These are phyloP conservation scores for Strobilomyces dryophilus DNA, from an alignment of 768 basidiomycete species.

Conservation along the genomic window DNA sequence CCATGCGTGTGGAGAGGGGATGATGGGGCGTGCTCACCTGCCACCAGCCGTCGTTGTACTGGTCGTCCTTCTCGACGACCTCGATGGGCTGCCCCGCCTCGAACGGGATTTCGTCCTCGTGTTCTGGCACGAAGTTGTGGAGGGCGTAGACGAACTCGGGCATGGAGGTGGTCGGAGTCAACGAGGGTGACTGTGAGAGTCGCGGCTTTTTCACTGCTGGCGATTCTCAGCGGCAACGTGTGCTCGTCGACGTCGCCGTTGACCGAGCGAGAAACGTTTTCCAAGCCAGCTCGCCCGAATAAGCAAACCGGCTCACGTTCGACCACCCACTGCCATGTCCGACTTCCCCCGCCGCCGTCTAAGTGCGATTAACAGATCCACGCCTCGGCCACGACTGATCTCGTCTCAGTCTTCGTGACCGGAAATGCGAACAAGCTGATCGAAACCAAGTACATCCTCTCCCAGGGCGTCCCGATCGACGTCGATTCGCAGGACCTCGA, in stretches of 20 bases:
- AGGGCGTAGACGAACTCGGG: conserved; percentile 83
- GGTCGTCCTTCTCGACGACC: conserved; percentile 89
- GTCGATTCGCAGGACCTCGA: conserved; percentile 79
- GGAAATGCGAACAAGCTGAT: conserved; percentile 90
- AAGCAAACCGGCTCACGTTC: not conserved
- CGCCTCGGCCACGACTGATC: conserved; percentile 7
- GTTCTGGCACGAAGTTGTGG: conserved; percentile 86
- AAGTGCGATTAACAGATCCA: conserved; percentile 14
- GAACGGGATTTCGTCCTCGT: conserved; percentile 91
- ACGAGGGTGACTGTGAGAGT: not conserved
- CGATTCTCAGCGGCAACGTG: conserved; percentile 7
- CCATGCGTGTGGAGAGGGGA: conserved; percentile 9
- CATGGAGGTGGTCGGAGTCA: conserved; percentile 39
- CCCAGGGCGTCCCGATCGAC: conserved; percentile 46
- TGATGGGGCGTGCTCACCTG: conserved; percentile 39
- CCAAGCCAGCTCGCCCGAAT: not conserved
- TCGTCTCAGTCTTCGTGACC: conserved; percentile 83
- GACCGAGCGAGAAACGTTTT: not conserved
- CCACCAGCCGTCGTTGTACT: conserved; percentile 97
- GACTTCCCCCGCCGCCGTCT: conserved; percentile 15
- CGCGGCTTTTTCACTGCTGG: conserved; percentile 1
- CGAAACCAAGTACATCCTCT: conserved; percentile 84
- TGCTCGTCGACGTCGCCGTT: conserved; percentile 16
- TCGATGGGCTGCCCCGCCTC: conserved; percentile 82
- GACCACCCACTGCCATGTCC: conserved; percentile 21